Evolutionary conservation across 306 rosid species (phyloP), one percentile per base, ranked within the genome.

Genomic region (Prunus mume): DNA sequence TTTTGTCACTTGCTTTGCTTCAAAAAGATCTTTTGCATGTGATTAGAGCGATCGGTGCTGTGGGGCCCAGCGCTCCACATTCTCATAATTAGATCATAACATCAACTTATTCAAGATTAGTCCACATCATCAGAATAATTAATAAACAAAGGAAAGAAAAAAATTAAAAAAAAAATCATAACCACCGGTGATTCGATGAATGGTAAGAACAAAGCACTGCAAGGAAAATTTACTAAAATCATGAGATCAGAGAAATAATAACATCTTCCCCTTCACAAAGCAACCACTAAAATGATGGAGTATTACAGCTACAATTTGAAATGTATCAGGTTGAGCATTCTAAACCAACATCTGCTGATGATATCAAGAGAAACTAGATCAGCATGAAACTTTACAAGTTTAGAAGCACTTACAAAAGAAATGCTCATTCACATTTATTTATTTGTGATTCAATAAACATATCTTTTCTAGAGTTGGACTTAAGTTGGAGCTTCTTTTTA

Each of bases 1-100:
- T 79, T 47, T 32, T 72, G 82, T 74, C 83, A 56, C 73, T 73
- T 77, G 50, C 45, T 6, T 10, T 38, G 9, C 76, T 41, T 69
- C 63, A 38, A 38, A 38, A 38, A 38, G 43, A 1, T 24, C 14
- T 24, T 60, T 63, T 61, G 74, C 86, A 75, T 74, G 86, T 83
- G 83, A 50, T 69, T 3, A 24, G 27, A 43, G 67, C 62, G 58
- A 49, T 66, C 17, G 72, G 49, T 73, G 71, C 30, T 12, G 12
- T 55, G 85, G 82, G 75, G 74, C 77, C 52, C 17, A 38, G 43
- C 60, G 65, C n/a, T 14, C 50, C 69, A 62, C 60, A 45, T 28
- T 47, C 70, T 45, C 45, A 5, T 27, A 69, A 27, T 49, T 49
- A 14, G 43, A 38, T 7, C 43, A 38, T 38, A 38, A 38, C 43